Evolutionary conservation across 441 rosid species (phyloP), one percentile per base, ranked within the genome.

Genomic region (Gossypium trilobum): DNA sequence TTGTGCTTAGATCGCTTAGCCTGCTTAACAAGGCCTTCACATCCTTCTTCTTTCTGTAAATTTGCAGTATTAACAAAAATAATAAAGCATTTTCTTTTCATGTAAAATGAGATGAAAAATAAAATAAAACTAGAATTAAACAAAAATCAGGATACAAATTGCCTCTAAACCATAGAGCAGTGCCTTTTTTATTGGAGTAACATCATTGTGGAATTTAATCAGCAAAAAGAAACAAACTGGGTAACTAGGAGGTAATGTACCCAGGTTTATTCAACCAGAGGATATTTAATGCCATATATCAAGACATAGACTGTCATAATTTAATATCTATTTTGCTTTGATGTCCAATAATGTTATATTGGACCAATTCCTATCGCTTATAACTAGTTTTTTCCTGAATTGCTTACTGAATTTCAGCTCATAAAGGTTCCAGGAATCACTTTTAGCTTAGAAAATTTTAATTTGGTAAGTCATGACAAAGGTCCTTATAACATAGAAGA

Each of bases 41-140:
- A 19, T 17, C 19, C n/a, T 11, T 57, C 14, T 52, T 33, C 31
- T 33, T 70, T 22, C 73, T 69, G 73, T 23, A 69, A 69, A 31
- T 68, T 54, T 56, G 16, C 11, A 27, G 17, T 54, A 17, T 52
- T 31, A 52, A 25, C 42, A 33, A 19, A 69, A 33, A 16, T 17
- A 55, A 14, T 29, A 11, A 55, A 9, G 11, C 60, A 54, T 54
- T 7, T 51, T 51, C 51, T 39, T 63, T 19, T 39, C 68, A 29
- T 55, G 10, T 31, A 52, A 69, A 68, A 23, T 54, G 17, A 27
- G 50, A 7, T 13, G 17, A 44, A 20, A 36, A 31, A 16, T 10
- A 13, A 33, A 17, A 31, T 17, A 2, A 19, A 25, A 13, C 63
- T 16, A 29, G 17, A 52, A 70, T 23, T 19, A 29, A 70, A 33